Evolutionary conservation across 495 filamentous ascomycete species (phyloP), one percentile per base, ranked within the genome.

Genomic region (Aspergillus biplanus): DNA sequence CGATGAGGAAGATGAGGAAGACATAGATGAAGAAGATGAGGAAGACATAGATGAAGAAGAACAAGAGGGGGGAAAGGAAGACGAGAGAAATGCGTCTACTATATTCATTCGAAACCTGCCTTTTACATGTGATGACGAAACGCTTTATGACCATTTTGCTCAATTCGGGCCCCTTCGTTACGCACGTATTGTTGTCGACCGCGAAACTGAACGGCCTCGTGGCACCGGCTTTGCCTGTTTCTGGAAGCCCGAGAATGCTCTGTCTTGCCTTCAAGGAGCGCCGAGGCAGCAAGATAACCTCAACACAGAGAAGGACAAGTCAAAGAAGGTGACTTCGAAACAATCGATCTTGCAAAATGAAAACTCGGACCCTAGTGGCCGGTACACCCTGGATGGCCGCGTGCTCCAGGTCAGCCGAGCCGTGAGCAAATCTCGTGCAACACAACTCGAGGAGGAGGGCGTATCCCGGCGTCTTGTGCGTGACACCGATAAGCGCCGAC

Each of bases 141-240:
- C 83, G 21, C 84, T 99, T 18, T 87, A 91, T 65, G 84, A 89
- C 33, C 92, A 97, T 68, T 99, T 99, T 69, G 73, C 77, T 9
- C 80, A 87, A 65, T 99, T 99, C 66, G 95, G 95, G 46, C 81
- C 82, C 1, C 78, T 98, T 54, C 84, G 92, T 27, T 99, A 97
- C 72, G 93, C 93, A 21, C 83, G 96, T 42, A 86, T 96, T 32
- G 96, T 99, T 33, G 80, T 93, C 61, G 95, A 99, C 70, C 85
- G 78, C 32, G 86, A 87, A 31, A 97, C 91, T 4, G 92, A 92
- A 64, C 86, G 90, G 13, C 92, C 95, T 3, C 90, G 89, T 42
- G 95, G 95, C 33, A 97, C 95, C 5, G 95, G 90, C 4, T 99
- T 99, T 70, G 93, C 97, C 16, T 95, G 91, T 75, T 98, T 98